Base-by-base conservation (phyloP, 768 basidiomycete genomes). In the Serendipita indica region DNA sequence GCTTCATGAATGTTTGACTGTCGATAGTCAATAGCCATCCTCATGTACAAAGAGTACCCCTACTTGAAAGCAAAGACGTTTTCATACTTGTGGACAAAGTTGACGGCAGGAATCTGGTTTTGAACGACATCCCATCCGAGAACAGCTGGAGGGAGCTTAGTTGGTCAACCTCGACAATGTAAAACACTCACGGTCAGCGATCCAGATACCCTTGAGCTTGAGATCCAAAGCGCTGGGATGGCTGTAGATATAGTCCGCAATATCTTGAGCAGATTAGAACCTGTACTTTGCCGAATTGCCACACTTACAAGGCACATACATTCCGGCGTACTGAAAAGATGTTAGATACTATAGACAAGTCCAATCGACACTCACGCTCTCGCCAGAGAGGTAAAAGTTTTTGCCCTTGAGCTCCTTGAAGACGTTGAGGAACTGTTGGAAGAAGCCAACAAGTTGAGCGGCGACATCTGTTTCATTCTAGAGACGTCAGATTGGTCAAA, bases 21-120 rank as follows among this genome's bases (percentile, higher is more conserved):
- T 18, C 22, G n/a, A 27, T 10, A 28, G 22, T 2, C 7, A 54
- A 7, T 10, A 27, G 22, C 7, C 4, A 54, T 27, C 16, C 10
- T 12, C 12, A 28, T 22, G 10, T 16, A n/a, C 10, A 30, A 54
- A 33, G 14, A 10, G 27, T 33, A 37, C 4, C 64, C 79, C 28
- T 61, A 86, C 84, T 86, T 84, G 70, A 89, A 76, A 0, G 83
- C 72, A 65, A 89, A 87, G 12, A 87, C 77, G 61, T 78, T 72
- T 62, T 80, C 68, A 59, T 82, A 86, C 69, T 83, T 82, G 67
- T 85, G 77, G 3, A 88, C 86, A 61, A 87, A 87, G 60, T 76
- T 71, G 27, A 86, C 81, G 0, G 83, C 84, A 1, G 85, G 83
- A 45, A 88, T 83, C 67, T 87, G 73, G 57, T 74, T 69, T 66